Conservation (phyloP, 2,329 filamentous ascomycete genomes). For the Fusarium nurragi region DNA sequence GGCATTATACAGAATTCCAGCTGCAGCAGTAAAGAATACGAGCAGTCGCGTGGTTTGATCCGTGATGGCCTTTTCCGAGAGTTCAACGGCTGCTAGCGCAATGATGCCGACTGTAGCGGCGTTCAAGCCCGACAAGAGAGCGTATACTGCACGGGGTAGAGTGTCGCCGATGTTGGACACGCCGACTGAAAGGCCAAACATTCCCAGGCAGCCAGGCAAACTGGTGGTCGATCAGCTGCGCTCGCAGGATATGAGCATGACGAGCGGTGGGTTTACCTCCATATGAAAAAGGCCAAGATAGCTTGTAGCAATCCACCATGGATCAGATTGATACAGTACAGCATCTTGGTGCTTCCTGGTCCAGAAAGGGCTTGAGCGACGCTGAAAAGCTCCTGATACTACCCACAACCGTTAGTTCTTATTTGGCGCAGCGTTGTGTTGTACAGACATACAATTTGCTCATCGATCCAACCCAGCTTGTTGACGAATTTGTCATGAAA, state of each 20-base stretch:
- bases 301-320: constrained; percentile 68
- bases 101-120: constrained; percentile 77
- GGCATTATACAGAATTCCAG: constrained; percentile 75
- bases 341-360: constrained; percentile 76
- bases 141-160: constrained; percentile 71
- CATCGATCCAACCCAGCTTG: constrained; percentile 71
- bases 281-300: constrained; percentile 68
- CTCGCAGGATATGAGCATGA: rapidly evolving
- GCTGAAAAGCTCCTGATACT: constrained; percentile 79
- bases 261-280: constrained; percentile 63
- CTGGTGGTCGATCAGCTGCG: constrained; percentile 47
- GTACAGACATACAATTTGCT: constrained; percentile 64
- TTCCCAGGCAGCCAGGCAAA: constrained; percentile 74
- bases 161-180: constrained; percentile 67
- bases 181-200: constrained; percentile 74
- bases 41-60: constrained; percentile 70
- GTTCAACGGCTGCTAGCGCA: constrained; percentile 72
- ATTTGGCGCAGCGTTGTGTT: too few relatives aligned
- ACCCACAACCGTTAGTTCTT: not conserved
- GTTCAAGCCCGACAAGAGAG: constrained; percentile 76
- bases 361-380: constrained; percentile 74
- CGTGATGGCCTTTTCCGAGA: constrained; percentile 73
- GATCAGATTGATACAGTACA: constrained; percentile 73
- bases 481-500: constrained; percentile 63
- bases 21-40: constrained; percentile 70